Evolutionary conservation across 768 basidiomycete species (phyloP).

Genomic region (Pholiota molesta): DNA sequence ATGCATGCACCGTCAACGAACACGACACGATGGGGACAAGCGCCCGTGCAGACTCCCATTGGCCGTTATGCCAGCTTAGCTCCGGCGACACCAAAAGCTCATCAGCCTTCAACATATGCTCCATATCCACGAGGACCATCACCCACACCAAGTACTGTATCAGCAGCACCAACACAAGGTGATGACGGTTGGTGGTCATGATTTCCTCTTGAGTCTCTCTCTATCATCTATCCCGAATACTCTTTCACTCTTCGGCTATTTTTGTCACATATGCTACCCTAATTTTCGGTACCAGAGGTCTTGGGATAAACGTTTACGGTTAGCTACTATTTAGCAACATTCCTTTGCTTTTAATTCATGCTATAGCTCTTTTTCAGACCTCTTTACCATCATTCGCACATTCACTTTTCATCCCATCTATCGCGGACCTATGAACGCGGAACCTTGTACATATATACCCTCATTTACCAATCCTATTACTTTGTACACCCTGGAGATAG

Average conservation of each 20-base stretch:
- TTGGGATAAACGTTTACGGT: not conserved
- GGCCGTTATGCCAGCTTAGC: constrained; percentile 40
- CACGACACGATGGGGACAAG: constrained; percentile 20
- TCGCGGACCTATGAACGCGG: constrained; percentile 1
- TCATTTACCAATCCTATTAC: constrained; percentile 25
- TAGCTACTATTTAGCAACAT: constrained; percentile 10
- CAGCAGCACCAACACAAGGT: constrained; percentile 67
- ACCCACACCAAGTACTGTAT: constrained; percentile 79
- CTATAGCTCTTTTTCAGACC: constrained; percentile 13
- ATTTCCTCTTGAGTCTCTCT: constrained; percentile 14
- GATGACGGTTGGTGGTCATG: constrained; percentile 83
- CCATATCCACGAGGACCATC: constrained; percentile 49
- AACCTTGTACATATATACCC: constrained; percentile 31
- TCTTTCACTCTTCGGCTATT: constrained; percentile 14
- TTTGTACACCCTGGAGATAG: constrained; percentile 33
- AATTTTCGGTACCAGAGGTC: not conserved
- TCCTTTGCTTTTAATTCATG: constrained; percentile 11
- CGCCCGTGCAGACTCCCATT: constrained; percentile 34
- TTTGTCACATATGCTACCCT: constrained; percentile 15
- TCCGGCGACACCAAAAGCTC: constrained; percentile 39
- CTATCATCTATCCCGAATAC: constrained; percentile 13
- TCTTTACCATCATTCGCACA: constrained; percentile 20
- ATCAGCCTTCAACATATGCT: constrained; percentile 22
- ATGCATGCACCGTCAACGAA: constrained; percentile 1
- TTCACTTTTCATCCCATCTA: constrained; percentile 17